Evolutionary conservation across 2,329 filamentous ascomycete species (phyloP).

Genomic region (Zasmidium cellare): DNA sequence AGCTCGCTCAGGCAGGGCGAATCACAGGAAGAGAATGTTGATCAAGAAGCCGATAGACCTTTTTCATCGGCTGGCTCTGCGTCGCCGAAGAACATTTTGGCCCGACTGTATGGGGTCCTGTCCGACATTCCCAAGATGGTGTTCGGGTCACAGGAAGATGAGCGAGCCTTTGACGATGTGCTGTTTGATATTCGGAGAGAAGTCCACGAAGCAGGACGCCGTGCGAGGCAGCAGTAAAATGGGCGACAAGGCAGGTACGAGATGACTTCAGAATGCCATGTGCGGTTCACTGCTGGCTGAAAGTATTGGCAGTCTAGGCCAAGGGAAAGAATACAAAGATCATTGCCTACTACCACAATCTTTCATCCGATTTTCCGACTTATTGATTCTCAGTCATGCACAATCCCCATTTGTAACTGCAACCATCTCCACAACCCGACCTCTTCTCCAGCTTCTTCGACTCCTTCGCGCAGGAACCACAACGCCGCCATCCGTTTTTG

Average conservation of each 20-base stretch:
- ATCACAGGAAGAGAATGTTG: neutral
- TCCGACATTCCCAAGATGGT: conserved; percentile 59
- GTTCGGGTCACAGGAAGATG: conserved; percentile 65
- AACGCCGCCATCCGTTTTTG: no score
- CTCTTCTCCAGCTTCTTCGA: neutral
- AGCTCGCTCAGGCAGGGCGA: neutral
- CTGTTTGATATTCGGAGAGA: conserved; percentile 76
- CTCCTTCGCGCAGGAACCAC: neutral
- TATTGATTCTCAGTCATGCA: neutral
- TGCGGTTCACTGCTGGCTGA: no score
- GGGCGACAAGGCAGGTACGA: no score
- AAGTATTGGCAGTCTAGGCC: no score
- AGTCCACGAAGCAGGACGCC: conserved; percentile 63
- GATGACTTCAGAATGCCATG: no score
- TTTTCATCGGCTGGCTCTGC: conserved; percentile 30
- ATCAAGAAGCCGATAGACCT: no score
- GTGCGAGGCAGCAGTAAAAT: conserved; percentile 2
- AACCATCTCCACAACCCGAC: neutral
- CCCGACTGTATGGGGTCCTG: conserved; percentile 57
- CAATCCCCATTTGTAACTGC: neutral
- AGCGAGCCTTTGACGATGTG: conserved; percentile 72
- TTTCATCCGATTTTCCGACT: neutral
- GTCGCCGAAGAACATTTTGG: conserved; percentile 53
- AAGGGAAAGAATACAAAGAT: no score
- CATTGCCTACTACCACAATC: no score